Conservation (phyloP, 768 basidiomycete genomes). For the Boletus patriciae region DNA sequence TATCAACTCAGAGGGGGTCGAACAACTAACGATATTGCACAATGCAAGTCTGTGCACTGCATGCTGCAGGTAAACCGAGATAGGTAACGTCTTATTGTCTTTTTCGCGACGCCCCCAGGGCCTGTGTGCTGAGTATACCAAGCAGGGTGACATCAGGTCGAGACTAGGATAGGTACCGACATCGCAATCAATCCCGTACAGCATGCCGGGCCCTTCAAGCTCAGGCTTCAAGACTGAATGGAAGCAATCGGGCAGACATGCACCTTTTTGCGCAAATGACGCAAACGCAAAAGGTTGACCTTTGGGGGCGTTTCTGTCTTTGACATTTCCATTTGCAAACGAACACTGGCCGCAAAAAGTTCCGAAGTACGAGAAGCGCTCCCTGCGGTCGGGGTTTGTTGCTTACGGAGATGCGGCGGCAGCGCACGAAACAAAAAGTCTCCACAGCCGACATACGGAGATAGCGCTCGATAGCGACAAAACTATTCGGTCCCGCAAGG, state of each 20-base stretch:
- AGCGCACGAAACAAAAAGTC: not conserved
- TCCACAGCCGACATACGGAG: not conserved
- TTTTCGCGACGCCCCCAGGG: not conserved
- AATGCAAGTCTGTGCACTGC: not conserved
- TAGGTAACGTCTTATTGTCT: slow-evolving; percentile 13
- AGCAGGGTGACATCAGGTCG: not conserved
- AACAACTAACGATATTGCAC: not conserved
- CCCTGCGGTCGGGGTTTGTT: not conserved
- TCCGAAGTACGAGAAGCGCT: not conserved
- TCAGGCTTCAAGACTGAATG: not conserved
- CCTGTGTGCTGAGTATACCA: not conserved
- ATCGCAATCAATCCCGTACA: not conserved
- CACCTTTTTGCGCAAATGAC: slow-evolving; percentile 3
- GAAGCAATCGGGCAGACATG: not conserved
- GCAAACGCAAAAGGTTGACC: not conserved
- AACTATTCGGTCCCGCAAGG: slow-evolving; percentile 3
- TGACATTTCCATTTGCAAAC: slow-evolving; percentile 14
- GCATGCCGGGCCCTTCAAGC: not conserved
- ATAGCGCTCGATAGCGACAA: not conserved
- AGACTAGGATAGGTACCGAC: not conserved
- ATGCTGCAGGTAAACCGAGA: not conserved
- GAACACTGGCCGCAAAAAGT: not conserved
- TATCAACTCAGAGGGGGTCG: too few species aligned
- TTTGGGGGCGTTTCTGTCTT: not conserved
- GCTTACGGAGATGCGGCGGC: not conserved